phyloP scores from a whole-genome alignment of 1,284 basidiomycete genomes.

The Exsudoporus floridanus region DNA sequence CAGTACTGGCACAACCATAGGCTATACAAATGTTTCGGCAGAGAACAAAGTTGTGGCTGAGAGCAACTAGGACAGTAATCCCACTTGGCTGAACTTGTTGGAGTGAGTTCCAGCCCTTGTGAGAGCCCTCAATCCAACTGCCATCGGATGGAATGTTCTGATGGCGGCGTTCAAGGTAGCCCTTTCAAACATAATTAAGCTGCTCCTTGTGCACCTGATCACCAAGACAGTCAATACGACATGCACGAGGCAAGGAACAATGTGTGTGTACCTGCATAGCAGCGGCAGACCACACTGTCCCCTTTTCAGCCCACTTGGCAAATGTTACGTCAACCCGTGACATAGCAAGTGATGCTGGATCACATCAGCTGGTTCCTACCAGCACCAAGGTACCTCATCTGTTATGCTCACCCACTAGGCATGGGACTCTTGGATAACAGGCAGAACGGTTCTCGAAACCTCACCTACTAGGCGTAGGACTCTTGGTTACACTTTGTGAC shows the following conservation, averaged over 20 bases:
- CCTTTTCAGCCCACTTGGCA: neutral
- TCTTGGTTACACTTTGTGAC: no score
- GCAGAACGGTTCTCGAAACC: no score
- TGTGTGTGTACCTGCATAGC: neutral
- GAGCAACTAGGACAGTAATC: neutral
- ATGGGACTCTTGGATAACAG: no score
- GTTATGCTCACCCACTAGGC: no score
- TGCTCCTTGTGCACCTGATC: constrained; percentile 1
- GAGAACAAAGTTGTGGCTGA: neutral
- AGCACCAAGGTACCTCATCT: no score
- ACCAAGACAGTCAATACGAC: no score
- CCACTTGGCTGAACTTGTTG: neutral
- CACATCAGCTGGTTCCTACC: no score
- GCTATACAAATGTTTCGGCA: neutral
- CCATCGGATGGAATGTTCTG: neutral
- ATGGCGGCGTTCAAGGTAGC: neutral
- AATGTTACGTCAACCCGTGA: neutral
- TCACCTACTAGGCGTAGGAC: no score
- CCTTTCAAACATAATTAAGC: neutral
- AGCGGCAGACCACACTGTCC: constrained; percentile 1
- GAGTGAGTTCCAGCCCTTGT: constrained; percentile 6
- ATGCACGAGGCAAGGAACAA: neutral
- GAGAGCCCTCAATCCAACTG: neutral
- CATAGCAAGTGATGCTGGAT: no score
- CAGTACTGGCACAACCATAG: neutral